Conservation (phyloP, 2,329 filamentous ascomycete genomes). For the Pseudogymnoascus sp. region DNA sequence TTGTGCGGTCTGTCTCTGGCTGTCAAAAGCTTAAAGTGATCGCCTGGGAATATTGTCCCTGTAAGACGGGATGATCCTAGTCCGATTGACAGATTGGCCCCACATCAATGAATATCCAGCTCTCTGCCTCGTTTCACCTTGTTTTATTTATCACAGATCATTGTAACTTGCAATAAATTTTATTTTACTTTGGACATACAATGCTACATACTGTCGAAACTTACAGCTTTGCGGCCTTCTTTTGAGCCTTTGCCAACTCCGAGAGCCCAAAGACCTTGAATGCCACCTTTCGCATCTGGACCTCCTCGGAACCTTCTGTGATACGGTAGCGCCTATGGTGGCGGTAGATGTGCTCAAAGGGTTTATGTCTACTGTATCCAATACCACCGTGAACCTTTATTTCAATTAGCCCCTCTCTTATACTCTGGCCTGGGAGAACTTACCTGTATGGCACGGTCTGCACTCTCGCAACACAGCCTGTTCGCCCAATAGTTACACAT, state of each 20-base stretch:
- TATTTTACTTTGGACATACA: not conserved
- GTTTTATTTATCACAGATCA: not conserved
- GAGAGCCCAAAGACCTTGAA: constrained; percentile 46
- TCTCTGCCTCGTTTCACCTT: not conserved
- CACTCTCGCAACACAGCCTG: constrained; percentile 50
- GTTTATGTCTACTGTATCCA: constrained; percentile 50
- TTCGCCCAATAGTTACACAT: constrained; percentile 64
- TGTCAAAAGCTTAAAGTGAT: not conserved
- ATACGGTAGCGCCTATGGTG: constrained; percentile 57
- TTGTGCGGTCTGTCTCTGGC: not conserved
- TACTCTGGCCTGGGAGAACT: constrained; percentile 3
- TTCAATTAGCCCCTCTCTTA: not conserved
- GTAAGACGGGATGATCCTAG: not conserved
- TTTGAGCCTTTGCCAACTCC: constrained; percentile 33
- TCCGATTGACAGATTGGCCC: not conserved
- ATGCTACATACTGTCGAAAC: not conserved
- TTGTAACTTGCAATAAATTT: not conserved
- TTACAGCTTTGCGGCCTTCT: not conserved
- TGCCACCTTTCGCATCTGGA: constrained; percentile 58
- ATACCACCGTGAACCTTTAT: constrained; percentile 45
- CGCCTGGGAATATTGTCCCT: not conserved
- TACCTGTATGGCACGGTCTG: constrained; percentile 54
- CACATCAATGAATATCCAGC: not conserved
- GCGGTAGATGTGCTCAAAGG: constrained; percentile 59
- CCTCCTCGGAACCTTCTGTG: constrained; percentile 57